Evolutionary conservation across 805 yeast species (phyloP).

Genomic region (Ogataea henricii): DNA sequence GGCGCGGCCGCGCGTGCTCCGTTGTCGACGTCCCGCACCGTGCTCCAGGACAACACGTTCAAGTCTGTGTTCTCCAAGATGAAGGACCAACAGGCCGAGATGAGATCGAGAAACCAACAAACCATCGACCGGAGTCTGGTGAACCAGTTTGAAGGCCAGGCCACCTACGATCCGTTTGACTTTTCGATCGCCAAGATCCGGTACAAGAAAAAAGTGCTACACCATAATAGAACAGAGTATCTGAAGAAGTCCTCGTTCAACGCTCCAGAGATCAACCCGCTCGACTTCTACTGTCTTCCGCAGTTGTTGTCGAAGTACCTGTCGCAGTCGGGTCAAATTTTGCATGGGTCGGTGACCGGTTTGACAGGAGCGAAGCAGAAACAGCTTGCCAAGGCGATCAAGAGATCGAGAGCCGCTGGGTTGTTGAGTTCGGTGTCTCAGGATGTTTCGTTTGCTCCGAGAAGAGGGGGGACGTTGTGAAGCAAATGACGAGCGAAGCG

Average conservation of each 20-base stretch:
- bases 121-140: constrained; percentile 40
- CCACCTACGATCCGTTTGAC: constrained; percentile 80
- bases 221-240: constrained; percentile 20
- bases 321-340: constrained; percentile 72
- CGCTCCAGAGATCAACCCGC: constrained; percentile 58
- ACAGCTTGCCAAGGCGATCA: constrained; percentile 71
- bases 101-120: constrained; percentile 25
- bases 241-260: constrained; percentile 36
- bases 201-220: constrained; percentile 44
- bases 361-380: constrained; percentile 67
- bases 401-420: constrained; percentile 80
- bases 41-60: constrained; percentile 16
- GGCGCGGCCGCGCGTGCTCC: neutral
- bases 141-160: constrained; percentile 50
- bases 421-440: constrained; percentile 74
- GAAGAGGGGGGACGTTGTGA: constrained; percentile 33
- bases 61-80: constrained; percentile 23
- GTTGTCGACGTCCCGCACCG: constrained; percentile 14
- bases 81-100: constrained; percentile 23
- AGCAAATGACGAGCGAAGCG: neutral
- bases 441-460: constrained; percentile 46
- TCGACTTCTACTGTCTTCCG: constrained; percentile 73
- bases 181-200: constrained; percentile 62
- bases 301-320: constrained; percentile 64
- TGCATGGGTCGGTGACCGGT: constrained; percentile 72